phyloP scores from a whole-genome alignment of 148 eudicot species.

The Rhododendron molle region DNA sequence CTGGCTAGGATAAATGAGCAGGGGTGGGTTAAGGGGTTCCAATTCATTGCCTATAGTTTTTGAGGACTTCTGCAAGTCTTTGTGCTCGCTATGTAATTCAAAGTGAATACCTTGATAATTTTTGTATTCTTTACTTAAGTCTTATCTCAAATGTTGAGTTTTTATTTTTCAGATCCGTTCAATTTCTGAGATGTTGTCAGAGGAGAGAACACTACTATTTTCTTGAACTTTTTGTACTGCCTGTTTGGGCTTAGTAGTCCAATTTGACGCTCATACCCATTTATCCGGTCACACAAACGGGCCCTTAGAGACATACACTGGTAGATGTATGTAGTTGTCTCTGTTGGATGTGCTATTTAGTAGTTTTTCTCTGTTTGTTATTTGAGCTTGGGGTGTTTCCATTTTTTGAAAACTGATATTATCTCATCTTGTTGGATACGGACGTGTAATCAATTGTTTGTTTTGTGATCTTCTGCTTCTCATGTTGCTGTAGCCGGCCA shows the following conservation, averaged over 20 bases:
- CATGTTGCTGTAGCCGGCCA: constrained; percentile 27
- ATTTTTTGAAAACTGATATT: not conserved
- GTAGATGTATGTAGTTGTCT: not conserved
- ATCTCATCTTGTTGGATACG: not conserved
- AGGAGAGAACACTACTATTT: not conserved
- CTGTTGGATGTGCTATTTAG: not conserved
- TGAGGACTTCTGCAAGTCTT: not conserved
- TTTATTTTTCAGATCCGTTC: not conserved
- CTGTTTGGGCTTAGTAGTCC: not conserved
- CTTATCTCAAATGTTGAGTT: not conserved
- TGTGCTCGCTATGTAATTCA: not conserved
- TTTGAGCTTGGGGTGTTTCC: not conserved
- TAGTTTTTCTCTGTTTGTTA: not conserved
- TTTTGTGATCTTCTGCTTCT: constrained; percentile 6
- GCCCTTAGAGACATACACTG: not conserved
- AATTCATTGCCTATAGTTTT: not conserved
- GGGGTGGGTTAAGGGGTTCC: not conserved
- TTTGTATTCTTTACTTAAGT: not conserved
- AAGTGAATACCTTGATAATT: not conserved
- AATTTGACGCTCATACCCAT: not conserved
- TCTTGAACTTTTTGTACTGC: not conserved
- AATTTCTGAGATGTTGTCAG: not conserved
- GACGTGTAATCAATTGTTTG: not conserved
- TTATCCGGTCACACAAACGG: not conserved
- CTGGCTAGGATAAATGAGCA: not conserved